Base-by-base conservation (phyloP, 2,329 filamentous ascomycete genomes). In the Helotiales sp. region DNA sequence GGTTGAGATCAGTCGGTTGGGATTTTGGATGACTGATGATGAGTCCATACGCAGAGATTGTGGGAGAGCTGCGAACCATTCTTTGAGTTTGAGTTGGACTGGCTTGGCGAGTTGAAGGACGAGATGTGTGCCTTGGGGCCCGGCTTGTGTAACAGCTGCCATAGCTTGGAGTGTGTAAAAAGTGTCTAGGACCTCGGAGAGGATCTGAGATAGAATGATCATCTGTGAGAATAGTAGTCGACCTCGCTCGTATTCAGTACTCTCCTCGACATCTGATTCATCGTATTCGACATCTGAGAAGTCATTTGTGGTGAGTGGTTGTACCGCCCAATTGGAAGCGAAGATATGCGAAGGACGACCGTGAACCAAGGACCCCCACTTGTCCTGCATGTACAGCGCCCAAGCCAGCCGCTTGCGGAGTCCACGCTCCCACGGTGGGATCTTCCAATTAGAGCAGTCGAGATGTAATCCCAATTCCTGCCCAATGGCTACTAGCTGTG, bases 381-480 rank as follows among this genome's bases (percentile, higher is more conserved):
- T 96, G 74, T 97, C 93, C 74, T 96, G 91, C 88, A 96, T 93
- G 71, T 95, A 96, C 51, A 96, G 74, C 2, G 90, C 92, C 92
- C 93, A 96, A 1, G 91, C 91, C 40, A 96, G 82, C 49, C 93
- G 84, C 71, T 93, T 95, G 60, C 93, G 82, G 58, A 96, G 73
- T 0, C 91, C 89, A 66, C 89, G 88, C 72, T 96, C 92, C 91
- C 92, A 96, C 0, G 81, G 81, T 27, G 92, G 90, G 54, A 96
- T 93, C 61, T 90, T 90, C 93, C 93, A 96, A 52, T 80, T 79
- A 5, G 88, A 85, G 75, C 91, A 96, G 73, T 96, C 91, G 38
- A 96, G 84, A 71, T 97, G 92, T 36, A 97, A 77, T 47, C 93
- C 93, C 2, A 97, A 81, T 72, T 96, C 91, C 72, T 96, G 92